A percentile compares a stretch with the other conserved stretches of the same genome.
These are phyloP conservation scores for Aspergillus avenaceus DNA, from an alignment of 495 filamentous ascomycete genomes.

Conservation along the genomic window DNA sequence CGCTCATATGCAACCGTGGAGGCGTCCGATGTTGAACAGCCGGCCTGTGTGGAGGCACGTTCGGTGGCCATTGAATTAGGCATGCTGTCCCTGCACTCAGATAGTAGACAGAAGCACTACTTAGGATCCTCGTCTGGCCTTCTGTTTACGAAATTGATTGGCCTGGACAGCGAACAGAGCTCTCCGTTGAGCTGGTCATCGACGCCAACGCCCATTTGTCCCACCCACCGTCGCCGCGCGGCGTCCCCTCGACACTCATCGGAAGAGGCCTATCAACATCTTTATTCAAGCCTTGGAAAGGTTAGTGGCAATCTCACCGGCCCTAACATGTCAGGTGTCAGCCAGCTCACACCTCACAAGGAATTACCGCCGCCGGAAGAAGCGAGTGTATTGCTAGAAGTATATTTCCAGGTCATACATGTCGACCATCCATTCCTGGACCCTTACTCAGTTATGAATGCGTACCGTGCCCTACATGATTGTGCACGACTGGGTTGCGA, in stretches of 20 bases:
- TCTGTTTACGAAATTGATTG: conserved; percentile 20
- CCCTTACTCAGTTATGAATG: conserved; percentile 16
- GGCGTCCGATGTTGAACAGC: conserved; percentile 9
- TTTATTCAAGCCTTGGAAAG: conserved; percentile 12
- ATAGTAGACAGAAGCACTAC: conserved; percentile 22
- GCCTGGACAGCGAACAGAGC: conserved; percentile 8
- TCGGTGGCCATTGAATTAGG: conserved; percentile 23
- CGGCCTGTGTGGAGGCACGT: conserved; percentile 18
- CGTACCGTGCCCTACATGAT: conserved; percentile 16
- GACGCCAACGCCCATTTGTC: neutral
- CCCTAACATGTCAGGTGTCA: neutral
- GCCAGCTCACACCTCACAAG: conserved; percentile 3
- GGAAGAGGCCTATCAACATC: conserved; percentile 5
- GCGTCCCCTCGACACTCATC: neutral
- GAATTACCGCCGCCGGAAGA: conserved; percentile 17
- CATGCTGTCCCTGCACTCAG: conserved; percentile 23
- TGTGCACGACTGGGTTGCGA: conserved; percentile 11
- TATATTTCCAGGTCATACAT: conserved; percentile 22
- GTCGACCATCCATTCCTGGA: conserved; percentile 23
- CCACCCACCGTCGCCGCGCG: neutral
- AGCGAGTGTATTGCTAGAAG: conserved; percentile 9
- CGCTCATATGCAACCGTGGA: conserved; percentile 14
- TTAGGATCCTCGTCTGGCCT: conserved; percentile 23
- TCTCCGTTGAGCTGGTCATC: too few relatives aligned
- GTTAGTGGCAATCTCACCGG: neutral